phyloP scores from a whole-genome alignment of 208 protist genomes.

The Acanthamoeba castellanii region DNA sequence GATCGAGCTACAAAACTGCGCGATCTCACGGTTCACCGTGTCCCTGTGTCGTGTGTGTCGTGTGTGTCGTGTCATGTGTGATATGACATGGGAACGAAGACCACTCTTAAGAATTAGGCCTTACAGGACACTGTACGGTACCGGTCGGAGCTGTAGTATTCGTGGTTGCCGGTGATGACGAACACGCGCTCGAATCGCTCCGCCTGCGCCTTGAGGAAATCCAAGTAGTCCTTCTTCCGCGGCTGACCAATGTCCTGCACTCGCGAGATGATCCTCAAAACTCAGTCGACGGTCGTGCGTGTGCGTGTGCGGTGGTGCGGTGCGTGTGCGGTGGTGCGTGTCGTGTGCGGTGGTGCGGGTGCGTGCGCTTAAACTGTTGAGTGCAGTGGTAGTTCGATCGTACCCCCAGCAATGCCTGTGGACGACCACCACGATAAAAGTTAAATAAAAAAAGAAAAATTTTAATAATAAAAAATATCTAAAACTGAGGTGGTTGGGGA shows the following conservation, averaged over 20 bases:
- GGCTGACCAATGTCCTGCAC: constrained; percentile 55
- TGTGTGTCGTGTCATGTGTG: neutral
- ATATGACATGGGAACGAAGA: no score
- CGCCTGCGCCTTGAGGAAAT: neutral
- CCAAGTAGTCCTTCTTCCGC: constrained; percentile 31
- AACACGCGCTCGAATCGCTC: constrained; percentile 38
- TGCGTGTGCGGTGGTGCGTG: neutral
- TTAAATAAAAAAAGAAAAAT: no score
- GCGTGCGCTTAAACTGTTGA: no score
- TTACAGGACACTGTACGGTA: neutral
- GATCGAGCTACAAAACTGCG: constrained; percentile 16
- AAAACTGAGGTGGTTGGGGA: neutral
- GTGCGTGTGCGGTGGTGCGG: neutral
- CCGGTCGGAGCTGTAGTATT: constrained; percentile 56
- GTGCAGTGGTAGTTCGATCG: neutral
- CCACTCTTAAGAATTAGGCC: no score
- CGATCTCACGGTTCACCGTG: neutral
- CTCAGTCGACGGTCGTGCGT: no score
- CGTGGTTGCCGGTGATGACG: constrained; percentile 59
- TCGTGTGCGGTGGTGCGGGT: no score
- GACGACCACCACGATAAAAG: no score
- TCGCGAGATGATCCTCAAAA: no score
- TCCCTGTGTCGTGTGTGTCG: neutral
- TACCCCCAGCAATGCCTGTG: neutral
- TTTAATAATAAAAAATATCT: neutral